Base-by-base conservation (phyloP, 1,139 yeast species). In the Zygosaccharomyces sapae region DNA sequence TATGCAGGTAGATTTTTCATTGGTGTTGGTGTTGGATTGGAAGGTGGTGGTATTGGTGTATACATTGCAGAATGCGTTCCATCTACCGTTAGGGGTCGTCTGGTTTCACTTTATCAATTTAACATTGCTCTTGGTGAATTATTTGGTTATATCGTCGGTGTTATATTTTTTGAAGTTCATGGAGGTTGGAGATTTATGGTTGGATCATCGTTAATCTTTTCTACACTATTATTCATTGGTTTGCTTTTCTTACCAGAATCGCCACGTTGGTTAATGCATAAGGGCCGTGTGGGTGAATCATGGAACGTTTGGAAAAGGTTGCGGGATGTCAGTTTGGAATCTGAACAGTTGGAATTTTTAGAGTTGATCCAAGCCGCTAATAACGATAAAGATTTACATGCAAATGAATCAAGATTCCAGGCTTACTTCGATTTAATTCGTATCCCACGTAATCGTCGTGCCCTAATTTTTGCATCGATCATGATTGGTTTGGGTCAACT, bases 141-240 rank as follows among this genome's bases (percentile, higher is more conserved):
- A 6, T 55, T 79, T 31, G 84, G 83, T 5, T 78, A 67, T 56
- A 80, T 80, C 4, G 71, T 73, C 53, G 78, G 79, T 46, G 83
- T 81, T 33, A 79, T 75, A 27, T 81, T 76, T 62, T 77, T 70
- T 50, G 71, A 69, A 20, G 82, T 77, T 19, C 59, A 67, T 3
- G 79, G 75, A 33, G 79, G 80, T 31, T 80, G 85, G 85, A 69
- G 85, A 58, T 79, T 55, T 65, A 79, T 76, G 81, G 71, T 74
- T 43, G 83, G 80, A 38, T 76, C 83, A 9, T 77, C 83, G 2
- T 66, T 79, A 42, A 71, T 79, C 1, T 80, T 78, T 56, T 79
- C 84, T 4, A 75, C 82, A 1, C 57, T 70, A 10, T 64, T 78
- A 57, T 66, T 75, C 33, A 44, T 69, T 48, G 82, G 81, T 30